A percentile compares a stretch with the other conserved stretches of the same genome.
These are phyloP conservation scores for Agrostemma githago DNA, from an alignment of 148 eudicot genomes.

Conservation along the genomic window DNA sequence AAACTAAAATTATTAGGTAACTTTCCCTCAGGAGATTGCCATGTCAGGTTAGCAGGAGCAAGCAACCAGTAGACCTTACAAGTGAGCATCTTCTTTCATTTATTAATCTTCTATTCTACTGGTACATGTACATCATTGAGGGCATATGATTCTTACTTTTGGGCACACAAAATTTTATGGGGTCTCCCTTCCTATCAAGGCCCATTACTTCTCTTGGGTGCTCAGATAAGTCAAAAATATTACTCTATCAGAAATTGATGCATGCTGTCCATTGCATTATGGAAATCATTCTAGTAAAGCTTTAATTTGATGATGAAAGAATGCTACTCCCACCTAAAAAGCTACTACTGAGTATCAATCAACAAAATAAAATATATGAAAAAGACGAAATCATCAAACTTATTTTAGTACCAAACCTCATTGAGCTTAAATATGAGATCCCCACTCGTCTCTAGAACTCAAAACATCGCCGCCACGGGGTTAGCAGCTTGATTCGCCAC, in stretches of 20 bases:
- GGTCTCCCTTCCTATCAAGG: constrained; percentile 19
- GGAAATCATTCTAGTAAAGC: background rate
- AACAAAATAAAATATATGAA: too few relatives aligned
- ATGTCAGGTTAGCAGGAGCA: constrained; percentile 9
- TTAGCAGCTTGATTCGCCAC: too few relatives aligned
- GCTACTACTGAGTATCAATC: background rate
- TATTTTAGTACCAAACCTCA: background rate
- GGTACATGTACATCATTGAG: constrained; percentile 11
- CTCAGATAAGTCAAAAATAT: constrained; percentile 12
- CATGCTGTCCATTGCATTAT: constrained; percentile 3
- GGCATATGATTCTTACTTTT: constrained; percentile 23
- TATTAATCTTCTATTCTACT: constrained; percentile 15
- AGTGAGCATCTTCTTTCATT: constrained; percentile 22
- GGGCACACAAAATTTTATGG: constrained; percentile 24
- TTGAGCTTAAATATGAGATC: background rate
- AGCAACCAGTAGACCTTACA: constrained; percentile 16
- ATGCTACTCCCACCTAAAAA: background rate
- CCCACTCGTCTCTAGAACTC: background rate
- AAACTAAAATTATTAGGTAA: constrained; percentile 9
- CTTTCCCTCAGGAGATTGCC: background rate
- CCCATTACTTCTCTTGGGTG: background rate
- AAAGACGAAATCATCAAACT: background rate
- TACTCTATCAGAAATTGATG: background rate
- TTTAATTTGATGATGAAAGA: background rate
- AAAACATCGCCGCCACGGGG: background rate